Conservation (phyloP, 2,329 filamentous ascomycete species). For the Fusarium albosuccineum region DNA sequence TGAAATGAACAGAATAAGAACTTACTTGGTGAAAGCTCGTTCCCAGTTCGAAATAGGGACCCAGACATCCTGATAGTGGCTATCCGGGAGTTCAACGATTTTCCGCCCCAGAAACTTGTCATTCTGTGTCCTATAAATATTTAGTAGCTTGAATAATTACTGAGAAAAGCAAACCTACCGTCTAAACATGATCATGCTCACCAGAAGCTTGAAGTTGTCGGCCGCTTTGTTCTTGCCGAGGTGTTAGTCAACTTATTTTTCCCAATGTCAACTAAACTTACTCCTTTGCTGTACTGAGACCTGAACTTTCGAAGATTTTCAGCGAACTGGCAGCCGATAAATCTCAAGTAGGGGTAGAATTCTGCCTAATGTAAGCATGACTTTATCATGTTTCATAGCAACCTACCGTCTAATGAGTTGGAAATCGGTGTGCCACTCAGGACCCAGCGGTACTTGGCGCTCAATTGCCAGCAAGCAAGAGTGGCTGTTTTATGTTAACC, state of each 20-base stretch:
- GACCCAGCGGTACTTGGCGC: conserved; percentile 51
- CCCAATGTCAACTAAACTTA: conserved; percentile 3
- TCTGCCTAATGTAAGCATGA: conserved; percentile 44
- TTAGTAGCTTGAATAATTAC: not conserved
- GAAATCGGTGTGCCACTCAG: conserved; percentile 54
- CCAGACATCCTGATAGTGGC: conserved; percentile 32
- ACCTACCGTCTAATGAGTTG: conserved; percentile 49
- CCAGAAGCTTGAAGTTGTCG: conserved; percentile 35
- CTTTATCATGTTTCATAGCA: fast-evolving
- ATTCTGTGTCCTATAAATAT: conserved; percentile 37
- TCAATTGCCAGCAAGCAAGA: conserved; percentile 43
- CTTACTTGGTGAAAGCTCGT: conserved; percentile 43
- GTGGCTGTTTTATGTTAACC: conserved; percentile 26
- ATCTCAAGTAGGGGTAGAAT: conserved; percentile 52
- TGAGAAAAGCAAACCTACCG: no score
- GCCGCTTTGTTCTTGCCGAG: conserved; percentile 19
- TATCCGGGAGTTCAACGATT: conserved; percentile 45
- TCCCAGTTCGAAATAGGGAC: conserved; percentile 47
- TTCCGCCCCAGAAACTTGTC: conserved; percentile 46
- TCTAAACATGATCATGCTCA: conserved; percentile 46
- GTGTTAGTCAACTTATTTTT: not conserved
- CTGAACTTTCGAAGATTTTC: conserved; percentile 20
- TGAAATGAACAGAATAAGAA: not conserved
- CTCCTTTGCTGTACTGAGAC: conserved; percentile 30
- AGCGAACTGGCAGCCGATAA: conserved; percentile 44